phyloP scores from a whole-genome alignment of 2,329 filamentous ascomycete species.

The Scolecobasidium constrictum region DNA sequence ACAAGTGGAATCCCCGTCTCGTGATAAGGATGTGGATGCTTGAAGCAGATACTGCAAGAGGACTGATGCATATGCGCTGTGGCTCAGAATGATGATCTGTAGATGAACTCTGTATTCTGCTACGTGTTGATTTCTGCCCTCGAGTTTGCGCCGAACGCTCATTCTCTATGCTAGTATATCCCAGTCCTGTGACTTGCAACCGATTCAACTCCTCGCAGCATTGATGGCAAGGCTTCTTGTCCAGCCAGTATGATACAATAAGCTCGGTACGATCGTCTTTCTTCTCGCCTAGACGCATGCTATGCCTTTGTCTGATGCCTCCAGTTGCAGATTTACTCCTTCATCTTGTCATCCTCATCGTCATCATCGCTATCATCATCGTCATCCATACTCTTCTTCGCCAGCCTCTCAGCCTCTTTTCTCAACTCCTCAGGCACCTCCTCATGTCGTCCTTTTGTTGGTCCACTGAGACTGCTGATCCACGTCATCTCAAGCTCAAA shows the following conservation, averaged over 20 bases:
- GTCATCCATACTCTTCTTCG: slow-evolving; percentile 78
- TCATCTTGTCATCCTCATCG: slow-evolving; percentile 67
- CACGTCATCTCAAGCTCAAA: slow-evolving; percentile 99
- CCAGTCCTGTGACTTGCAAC: no score
- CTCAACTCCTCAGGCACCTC: slow-evolving; percentile 84
- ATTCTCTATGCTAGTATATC: no score
- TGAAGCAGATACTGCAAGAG: no score
- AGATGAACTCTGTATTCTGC: no score
- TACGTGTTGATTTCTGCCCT: no score
- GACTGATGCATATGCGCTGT: no score
- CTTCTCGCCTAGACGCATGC: slow-evolving; percentile 20
- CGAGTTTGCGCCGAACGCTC: no score
- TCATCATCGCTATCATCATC: slow-evolving; percentile 78
- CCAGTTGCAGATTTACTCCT: slow-evolving; percentile 55
- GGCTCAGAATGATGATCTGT: no score
- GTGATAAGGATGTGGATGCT: no score
- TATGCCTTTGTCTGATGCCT: slow-evolving; percentile 20
- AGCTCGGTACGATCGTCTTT: slow-evolving; percentile 27
- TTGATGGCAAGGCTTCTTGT: no score
- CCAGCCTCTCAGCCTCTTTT: slow-evolving; percentile 86
- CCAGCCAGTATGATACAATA: slow-evolving; percentile 19
- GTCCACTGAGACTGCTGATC: slow-evolving; percentile 76
- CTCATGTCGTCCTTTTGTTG: slow-evolving; percentile 85
- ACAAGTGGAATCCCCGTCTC: no score
- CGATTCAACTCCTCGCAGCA: no score